Conservation (phyloP, 2,329 filamentous ascomycete species). For the Colletotrichum melonis region DNA sequence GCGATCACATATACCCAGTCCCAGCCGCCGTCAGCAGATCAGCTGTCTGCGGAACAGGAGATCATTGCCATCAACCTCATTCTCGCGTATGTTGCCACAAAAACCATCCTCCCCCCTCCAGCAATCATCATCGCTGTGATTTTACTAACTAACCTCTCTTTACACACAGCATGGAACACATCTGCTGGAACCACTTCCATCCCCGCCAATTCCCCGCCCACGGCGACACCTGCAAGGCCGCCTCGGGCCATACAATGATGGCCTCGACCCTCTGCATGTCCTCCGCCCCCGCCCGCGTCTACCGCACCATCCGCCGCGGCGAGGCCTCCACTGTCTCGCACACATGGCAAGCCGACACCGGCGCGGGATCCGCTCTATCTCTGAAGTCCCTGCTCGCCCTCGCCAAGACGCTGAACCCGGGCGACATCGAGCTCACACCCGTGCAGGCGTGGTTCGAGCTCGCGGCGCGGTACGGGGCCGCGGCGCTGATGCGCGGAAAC, state of each 20-base stretch:
- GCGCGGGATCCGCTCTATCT: slow-evolving; percentile 49
- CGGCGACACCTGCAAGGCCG: slow-evolving; percentile 43
- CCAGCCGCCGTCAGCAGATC: slow-evolving; percentile 38
- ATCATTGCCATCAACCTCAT: slow-evolving; percentile 64
- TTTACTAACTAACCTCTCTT: too few species aligned
- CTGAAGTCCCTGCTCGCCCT: slow-evolving; percentile 57
- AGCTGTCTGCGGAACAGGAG: slow-evolving; percentile 52
- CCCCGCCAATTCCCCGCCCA: slow-evolving; percentile 52
- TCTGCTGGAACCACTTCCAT: slow-evolving; percentile 63
- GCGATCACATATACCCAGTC: slow-evolving; percentile 34
- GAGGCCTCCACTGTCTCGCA: slow-evolving; percentile 15
- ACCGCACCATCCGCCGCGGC: slow-evolving; percentile 34
- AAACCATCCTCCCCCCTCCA: not conserved
- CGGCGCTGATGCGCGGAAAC: slow-evolving; percentile 47
- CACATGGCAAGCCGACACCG: slow-evolving; percentile 45
- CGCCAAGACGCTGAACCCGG: slow-evolving; percentile 56
- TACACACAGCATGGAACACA: slow-evolving; percentile 59
- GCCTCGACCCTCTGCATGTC: slow-evolving; percentile 56
- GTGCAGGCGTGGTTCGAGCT: slow-evolving; percentile 68
- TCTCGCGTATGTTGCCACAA: slow-evolving; percentile 54
- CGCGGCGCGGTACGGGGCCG: slow-evolving; percentile 52
- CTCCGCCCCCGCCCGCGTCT: slow-evolving; percentile 49
- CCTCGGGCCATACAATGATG: slow-evolving; percentile 57
- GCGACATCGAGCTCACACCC: slow-evolving; percentile 58
- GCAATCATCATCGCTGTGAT: not conserved